Evolutionary conservation across 2,329 filamentous ascomycete species (phyloP).

Genomic region (Aspergillus puulaauensis): DNA sequence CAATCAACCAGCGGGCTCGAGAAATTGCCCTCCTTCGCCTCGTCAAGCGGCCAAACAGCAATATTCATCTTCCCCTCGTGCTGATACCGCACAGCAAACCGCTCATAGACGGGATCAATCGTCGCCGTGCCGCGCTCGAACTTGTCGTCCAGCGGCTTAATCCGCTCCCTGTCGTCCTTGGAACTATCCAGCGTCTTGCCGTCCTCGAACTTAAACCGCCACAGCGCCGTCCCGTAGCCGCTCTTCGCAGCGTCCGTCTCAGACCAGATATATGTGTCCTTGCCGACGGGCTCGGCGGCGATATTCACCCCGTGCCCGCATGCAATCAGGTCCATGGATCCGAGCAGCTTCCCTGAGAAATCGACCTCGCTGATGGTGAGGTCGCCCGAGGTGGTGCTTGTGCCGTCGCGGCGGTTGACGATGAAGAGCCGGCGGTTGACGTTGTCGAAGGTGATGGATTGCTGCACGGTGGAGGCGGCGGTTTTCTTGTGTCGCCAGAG

Average conservation of each 20-base stretch:
- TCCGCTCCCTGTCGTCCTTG: constrained; percentile 3
- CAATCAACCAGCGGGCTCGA: constrained; percentile 16
- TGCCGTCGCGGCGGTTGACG: constrained; percentile 17
- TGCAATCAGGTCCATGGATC: constrained; percentile 19
- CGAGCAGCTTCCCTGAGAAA: constrained; percentile 20
- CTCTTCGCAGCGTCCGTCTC: too few species aligned
- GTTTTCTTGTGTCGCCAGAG: constrained; percentile 12
- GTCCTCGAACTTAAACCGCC: constrained; percentile 18
- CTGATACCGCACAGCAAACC: too few species aligned
- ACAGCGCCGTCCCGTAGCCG: too few species aligned
- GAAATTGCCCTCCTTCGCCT: constrained; percentile 17
- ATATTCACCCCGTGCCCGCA: too few species aligned
- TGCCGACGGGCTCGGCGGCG: too few species aligned
- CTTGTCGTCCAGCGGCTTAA: constrained; percentile 12
- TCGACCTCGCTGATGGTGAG: constrained; percentile 24
- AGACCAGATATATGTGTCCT: too few species aligned
- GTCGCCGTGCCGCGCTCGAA: constrained; percentile 15
- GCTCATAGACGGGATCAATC: constrained; percentile 19
- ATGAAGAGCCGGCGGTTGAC: constrained; percentile 23
- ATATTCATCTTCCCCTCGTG: too few species aligned
- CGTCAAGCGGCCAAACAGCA: too few species aligned
- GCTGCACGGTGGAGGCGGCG: constrained; percentile 19
- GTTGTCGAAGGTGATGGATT: constrained; percentile 26
- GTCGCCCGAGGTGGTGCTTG: constrained; percentile 14
- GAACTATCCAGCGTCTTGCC: constrained; percentile 11